phyloP scores from a whole-genome alignment of 768 basidiomycete species.

The Ramaria sp. region DNA sequence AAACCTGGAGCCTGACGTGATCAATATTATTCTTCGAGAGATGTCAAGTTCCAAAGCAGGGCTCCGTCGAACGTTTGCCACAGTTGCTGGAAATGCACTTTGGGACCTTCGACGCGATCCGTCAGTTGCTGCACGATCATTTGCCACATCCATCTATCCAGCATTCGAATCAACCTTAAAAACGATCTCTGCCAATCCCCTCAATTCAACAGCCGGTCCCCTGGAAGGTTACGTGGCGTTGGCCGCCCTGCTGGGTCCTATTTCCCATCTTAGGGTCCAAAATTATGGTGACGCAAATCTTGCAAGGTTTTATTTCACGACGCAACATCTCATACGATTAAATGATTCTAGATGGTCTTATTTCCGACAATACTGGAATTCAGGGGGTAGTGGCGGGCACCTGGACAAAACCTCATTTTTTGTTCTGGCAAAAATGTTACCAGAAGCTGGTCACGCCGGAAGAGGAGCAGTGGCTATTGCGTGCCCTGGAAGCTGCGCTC shows the following conservation, averaged over 20 bases:
- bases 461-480: constrained; percentile 70
- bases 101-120: constrained; percentile 32
- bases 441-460: constrained; percentile 49
- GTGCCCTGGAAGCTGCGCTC: constrained; percentile 44
- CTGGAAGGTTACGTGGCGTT: constrained; percentile 77
- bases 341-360: background rate
- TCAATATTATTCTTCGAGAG: constrained; percentile 52
- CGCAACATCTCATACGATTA: background rate
- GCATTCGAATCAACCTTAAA: constrained; percentile 66
- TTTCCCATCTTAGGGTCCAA: constrained; percentile 28
- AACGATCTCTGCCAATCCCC: constrained; percentile 46
- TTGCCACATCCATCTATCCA: constrained; percentile 45
- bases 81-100: constrained; percentile 49
- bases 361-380: background rate
- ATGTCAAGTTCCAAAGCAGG: constrained; percentile 57
- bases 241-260: constrained; percentile 54
- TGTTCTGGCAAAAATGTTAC: constrained; percentile 83
- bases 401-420: constrained; percentile 67
- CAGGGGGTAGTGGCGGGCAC: constrained; percentile 19
- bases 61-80: constrained; percentile 49
- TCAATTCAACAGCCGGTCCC: constrained; percentile 52
- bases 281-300: background rate
- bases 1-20: constrained; percentile 32
- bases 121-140: constrained; percentile 32
- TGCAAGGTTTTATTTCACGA: background rate